Percentiles rank a stretch among this genome's conserved stretches.
These are phyloP conservation scores for Phytophthora tubulina DNA, from an alignment of 352 stramenopile genomes.

Conservation along the genomic window DNA sequence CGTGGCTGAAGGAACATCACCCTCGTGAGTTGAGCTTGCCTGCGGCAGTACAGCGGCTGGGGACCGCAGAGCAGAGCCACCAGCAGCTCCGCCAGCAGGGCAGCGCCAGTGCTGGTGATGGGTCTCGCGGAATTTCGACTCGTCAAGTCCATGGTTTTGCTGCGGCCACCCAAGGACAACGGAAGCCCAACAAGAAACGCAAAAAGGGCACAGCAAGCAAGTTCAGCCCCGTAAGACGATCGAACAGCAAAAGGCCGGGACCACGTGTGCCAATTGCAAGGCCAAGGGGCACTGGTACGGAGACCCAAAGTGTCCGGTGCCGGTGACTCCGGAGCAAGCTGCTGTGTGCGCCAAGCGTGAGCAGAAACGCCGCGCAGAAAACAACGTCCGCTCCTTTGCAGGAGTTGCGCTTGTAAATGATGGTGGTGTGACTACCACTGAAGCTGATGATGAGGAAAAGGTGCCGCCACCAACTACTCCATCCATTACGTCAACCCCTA, in stretches of 20 bases:
- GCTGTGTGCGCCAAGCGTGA: background rate
- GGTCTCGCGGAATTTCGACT: background rate
- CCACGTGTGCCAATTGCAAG: background rate
- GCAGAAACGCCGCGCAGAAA: background rate
- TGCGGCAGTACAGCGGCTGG: background rate
- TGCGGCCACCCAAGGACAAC: background rate
- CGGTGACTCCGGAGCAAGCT: background rate
- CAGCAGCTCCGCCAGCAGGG: constrained; percentile 4
- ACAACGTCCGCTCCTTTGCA: background rate
- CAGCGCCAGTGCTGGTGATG: background rate
- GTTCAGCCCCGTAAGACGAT: background rate
- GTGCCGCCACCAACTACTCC: background rate
- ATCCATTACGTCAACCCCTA: background rate
- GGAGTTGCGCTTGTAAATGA: background rate
- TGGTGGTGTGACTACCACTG: background rate
- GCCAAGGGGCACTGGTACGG: background rate
- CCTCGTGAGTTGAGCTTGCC: background rate
- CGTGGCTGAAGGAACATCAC: background rate
- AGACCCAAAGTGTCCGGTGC: constrained; percentile 1
- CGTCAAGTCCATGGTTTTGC: constrained; percentile 1
- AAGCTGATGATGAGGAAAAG: too few species aligned
- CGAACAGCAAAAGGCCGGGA: background rate
- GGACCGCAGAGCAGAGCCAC: background rate
- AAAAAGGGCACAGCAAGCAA: background rate
- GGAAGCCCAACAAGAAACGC: background rate